Percentiles rank a stretch among this genome's conserved stretches.
phyloP scores from a whole-genome alignment of 73 alveolate genomes.

The Paramecium octaurelia region DNA sequence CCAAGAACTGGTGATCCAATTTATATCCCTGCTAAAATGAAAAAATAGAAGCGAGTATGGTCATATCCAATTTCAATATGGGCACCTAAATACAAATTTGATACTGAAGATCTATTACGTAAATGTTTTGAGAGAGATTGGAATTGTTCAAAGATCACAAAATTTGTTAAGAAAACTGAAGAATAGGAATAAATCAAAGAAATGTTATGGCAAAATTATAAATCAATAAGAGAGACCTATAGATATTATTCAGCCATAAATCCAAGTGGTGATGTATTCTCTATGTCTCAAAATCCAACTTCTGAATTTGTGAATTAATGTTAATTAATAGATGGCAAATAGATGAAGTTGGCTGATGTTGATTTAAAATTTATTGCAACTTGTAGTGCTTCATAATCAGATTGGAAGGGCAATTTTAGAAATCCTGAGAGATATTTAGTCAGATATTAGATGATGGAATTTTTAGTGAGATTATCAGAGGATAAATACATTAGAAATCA shows the following conservation, averaged over 20 bases:
- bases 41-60: constrained; percentile 45
- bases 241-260: constrained; percentile 28
- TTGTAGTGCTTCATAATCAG: constrained; percentile 41
- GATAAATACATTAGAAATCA: constrained; percentile 31
- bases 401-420: constrained; percentile 53
- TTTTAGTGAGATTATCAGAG: constrained; percentile 57
- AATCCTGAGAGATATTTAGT: constrained; percentile 57
- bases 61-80: constrained; percentile 57
- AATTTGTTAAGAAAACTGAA: constrained; percentile 52
- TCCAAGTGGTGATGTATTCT: constrained; percentile 61
- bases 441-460: constrained; percentile 61
- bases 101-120: constrained; percentile 30
- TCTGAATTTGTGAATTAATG: constrained; percentile 41
- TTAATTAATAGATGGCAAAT: not conserved
- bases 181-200: constrained; percentile 55
- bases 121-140: constrained; percentile 59
- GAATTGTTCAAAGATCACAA: constrained; percentile 40
- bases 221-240: constrained; percentile 52
- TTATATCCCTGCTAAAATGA: constrained; percentile 47
- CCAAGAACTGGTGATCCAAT: constrained; percentile 57
- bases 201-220: constrained; percentile 30
- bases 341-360: constrained; percentile 50
- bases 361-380: constrained; percentile 57
- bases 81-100: constrained; percentile 57
- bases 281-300: constrained; percentile 48